Conservation (phyloP, 2,329 filamentous ascomycete genomes). For the Aspergillus terreus region DNA sequence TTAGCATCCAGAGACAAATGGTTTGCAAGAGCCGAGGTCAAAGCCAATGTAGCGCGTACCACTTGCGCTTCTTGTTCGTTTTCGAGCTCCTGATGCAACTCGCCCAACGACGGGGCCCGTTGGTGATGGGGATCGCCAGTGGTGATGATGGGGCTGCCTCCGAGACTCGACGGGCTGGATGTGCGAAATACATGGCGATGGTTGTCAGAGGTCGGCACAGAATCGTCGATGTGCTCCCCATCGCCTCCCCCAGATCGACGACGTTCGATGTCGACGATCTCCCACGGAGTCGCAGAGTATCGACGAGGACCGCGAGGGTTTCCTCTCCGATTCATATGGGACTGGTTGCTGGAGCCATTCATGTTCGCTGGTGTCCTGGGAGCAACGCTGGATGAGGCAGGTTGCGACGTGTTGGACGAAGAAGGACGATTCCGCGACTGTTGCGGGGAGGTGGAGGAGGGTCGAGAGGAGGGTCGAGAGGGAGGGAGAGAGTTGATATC, state of each 20-base stretch:
- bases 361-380: slow-evolving; percentile 9
- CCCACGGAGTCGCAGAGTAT: slow-evolving; percentile 34
- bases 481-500: slow-evolving; percentile 69
- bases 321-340: slow-evolving; percentile 62
- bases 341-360: slow-evolving; percentile 38
- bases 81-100: slow-evolving; percentile 49
- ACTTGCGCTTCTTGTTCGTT: slow-evolving; percentile 52
- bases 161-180: slow-evolving; percentile 42
- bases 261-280: slow-evolving; percentile 38
- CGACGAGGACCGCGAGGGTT: slow-evolving; percentile 56
- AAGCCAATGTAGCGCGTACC: slow-evolving; percentile 21
- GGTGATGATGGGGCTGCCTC: slow-evolving; percentile 38
- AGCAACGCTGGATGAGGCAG: slow-evolving; percentile 7
- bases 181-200: slow-evolving; percentile 33
- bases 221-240: slow-evolving; percentile 22
- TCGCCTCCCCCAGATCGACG: slow-evolving; percentile 34
- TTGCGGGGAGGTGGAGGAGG: slow-evolving; percentile 36
- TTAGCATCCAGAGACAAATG: slow-evolving; percentile 6
- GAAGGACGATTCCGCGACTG: slow-evolving; percentile 28
- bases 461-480: slow-evolving; percentile 53
- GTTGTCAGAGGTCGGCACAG: no score
- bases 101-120: slow-evolving; percentile 45
- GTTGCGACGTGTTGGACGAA: slow-evolving; percentile 62
- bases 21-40: slow-evolving; percentile 8
- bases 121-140: slow-evolving; percentile 48